Evolutionary conservation across 768 basidiomycete genomes (phyloP), one percentile per base, ranked within the genome.

Genomic region (Rubroboletus satanas): DNA sequence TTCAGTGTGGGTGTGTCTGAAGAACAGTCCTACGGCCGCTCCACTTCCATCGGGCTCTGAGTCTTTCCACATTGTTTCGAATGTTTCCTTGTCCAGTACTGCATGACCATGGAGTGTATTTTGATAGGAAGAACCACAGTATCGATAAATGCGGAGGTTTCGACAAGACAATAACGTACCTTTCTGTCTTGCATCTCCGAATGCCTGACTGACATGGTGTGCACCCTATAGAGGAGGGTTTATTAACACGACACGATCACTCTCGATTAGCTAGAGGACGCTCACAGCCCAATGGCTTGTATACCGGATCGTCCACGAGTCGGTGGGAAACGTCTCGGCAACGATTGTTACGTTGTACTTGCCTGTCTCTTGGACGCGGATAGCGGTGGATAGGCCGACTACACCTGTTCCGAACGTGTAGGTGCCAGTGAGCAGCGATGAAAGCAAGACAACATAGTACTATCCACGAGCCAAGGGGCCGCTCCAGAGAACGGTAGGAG

Each of bases 281-380:
- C 85, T 59, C 58, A 89, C 90, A 36, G 90, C 90, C 90, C 90
- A 92, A 33, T 81, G 81, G 66, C 87, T 89, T 2, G 91, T 89
- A 61, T 89, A 93, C 50, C 78, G 77, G 65, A 87, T 84, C n/a
- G 76, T 78, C 71, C 85, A 85, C 1, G 82, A 78, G 67, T 93
- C 91, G 37, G 77, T 83, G 0, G 90, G 90, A 38, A 91, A 75
- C 2, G 77, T 74, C 49, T 90, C 87, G 0, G 90, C 85, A 11
- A 92, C 70, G 49, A 93, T 76, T 2, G 82, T 83, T 17, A 92
- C 89, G 4, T 73, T 70, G 63, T 87, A 86, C 5, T 73, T 75
- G 9, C 81, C 81, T 15, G 74, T 75, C 59, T 86, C 82, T 65
- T 88, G 88, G 11, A 90, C 73, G 60, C 77, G 82, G 33, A 91